Base-by-base conservation (phyloP, 2,329 filamentous ascomycete genomes). In the Pyrenochaeta sp. region DNA sequence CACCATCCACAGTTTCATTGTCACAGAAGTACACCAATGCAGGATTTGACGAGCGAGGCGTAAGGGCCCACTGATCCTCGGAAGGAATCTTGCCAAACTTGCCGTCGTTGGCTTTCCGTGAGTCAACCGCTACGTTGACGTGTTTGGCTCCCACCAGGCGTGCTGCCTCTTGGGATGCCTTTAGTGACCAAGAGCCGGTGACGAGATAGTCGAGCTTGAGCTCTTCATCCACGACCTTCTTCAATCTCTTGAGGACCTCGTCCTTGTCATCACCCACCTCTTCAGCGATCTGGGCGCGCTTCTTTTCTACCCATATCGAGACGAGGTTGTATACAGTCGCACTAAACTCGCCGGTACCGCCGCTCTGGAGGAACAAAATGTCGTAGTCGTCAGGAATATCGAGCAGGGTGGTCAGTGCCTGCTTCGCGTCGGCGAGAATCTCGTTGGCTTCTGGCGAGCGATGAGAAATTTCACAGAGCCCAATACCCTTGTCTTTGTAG, bases 1-100 rank as follows among this genome's bases (percentile, higher is more conserved):
- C 92, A 30, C 93, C 93, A 68, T 97, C 92, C 5, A 96, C 91
- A 0, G 92, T 97, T 81, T 98, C 93, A 67, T 98, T 98, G 75
- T 93, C 90, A 75, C 94, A 97, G 75, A 87, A 93, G 77, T 97
- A 98, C 1, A 94, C 89, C 67, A 96, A 82, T 0, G 92, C 81
- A 85, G 57, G 77, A 27, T 23, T 77, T 76, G 45, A 41, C 32
- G 85, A 81, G 35, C 87, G 90, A 7, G 79, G 75, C 14, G 83
- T 85, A 52, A 95, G 82, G 30, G 83, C 89, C 91, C 92, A 97
- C 17, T 84, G 84, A 59, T 84, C 85, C 75, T 93, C 88, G 9
- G 87, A 83, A 0, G 94, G 90, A 45, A 98, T 96, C 57, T 81
- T 86, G 54, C 92, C 92, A 73, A 96, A 98, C 76, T 95, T 97